A percentile compares a stretch with the other conserved stretches of the same genome.
These are phyloP conservation scores for Aristolochia californica DNA, from an alignment of 164 flowering plant species.

Conservation along the genomic window DNA sequence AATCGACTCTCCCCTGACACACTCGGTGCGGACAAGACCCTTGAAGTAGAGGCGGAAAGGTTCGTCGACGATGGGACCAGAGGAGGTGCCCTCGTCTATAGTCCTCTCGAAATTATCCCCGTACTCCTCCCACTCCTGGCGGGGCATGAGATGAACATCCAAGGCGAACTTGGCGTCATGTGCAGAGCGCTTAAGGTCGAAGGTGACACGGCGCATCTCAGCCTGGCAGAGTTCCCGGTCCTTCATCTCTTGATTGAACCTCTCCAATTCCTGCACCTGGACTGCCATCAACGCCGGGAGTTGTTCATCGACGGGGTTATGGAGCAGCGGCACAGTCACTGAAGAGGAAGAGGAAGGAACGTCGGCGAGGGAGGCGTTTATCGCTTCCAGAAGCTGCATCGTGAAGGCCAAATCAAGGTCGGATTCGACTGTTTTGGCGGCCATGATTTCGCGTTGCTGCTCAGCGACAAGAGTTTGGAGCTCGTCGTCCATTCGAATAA, in stretches of 20 bases:
- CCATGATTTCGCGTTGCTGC: conserved; percentile 29
- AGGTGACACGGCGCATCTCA: conserved; percentile 21
- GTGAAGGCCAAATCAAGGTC: conserved; percentile 50
- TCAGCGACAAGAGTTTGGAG: conserved; percentile 10
- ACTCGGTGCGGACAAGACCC: conserved; percentile 58
- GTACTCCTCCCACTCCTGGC: conserved; percentile 31
- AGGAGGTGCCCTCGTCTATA: conserved; percentile 23
- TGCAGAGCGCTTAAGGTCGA: conserved; percentile 34
- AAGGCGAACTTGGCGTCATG: conserved; percentile 46
- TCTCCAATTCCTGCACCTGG: conserved; percentile 24
- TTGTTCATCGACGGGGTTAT: conserved; percentile 2
- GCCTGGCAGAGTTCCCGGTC: conserved; percentile 23
- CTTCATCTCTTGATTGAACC: conserved; percentile 20
- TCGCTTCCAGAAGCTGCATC: conserved; percentile 56
- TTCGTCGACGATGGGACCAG: neutral
- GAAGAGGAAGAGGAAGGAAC: conserved; percentile 28
- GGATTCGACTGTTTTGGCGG: conserved; percentile 22
- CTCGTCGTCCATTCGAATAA: no score
- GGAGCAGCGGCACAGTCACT: neutral
- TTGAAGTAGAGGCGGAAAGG: conserved; percentile 46
- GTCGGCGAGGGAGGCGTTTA: conserved; percentile 33
- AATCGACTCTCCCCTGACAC: no score
- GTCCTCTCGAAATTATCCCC: conserved; percentile 46
- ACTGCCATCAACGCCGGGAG: conserved; percentile 10
- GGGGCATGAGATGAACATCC: conserved; percentile 32